A percentile compares a stretch with the other conserved stretches of the same genome.
phyloP scores from a whole-genome alignment of 768 basidiomycete species.

The Suillus bovinus region DNA sequence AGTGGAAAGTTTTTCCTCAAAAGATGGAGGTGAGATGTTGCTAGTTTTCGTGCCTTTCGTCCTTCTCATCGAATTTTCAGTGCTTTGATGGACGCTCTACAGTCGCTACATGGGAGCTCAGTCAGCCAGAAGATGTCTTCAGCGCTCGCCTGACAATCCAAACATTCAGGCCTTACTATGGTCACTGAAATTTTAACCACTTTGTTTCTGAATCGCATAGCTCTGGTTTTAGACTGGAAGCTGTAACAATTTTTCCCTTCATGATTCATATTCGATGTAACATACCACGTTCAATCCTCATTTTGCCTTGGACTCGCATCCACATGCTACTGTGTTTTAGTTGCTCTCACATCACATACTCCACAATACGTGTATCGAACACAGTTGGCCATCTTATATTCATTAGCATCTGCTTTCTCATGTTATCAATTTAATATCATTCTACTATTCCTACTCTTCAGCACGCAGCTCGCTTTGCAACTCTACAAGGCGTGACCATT shows the following conservation, averaged over 20 bases:
- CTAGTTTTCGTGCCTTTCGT: not conserved
- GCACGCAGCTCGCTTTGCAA: slow-evolving; percentile 41
- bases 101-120: slow-evolving; percentile 70
- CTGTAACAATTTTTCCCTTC: slow-evolving; percentile 8
- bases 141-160: slow-evolving; percentile 61
- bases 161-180: slow-evolving; percentile 54
- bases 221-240: slow-evolving; percentile 57
- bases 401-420: not conserved
- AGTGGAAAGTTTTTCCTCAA: slow-evolving; percentile 66
- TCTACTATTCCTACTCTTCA: slow-evolving; percentile 14
- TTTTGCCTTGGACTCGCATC: not conserved
- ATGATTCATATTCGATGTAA: slow-evolving; percentile 1
- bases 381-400: slow-evolving; percentile 5
- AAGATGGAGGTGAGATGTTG: slow-evolving; percentile 65
- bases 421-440: not conserved
- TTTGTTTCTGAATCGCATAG: slow-evolving; percentile 72
- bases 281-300: not conserved
- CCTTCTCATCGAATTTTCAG: slow-evolving; percentile 35
- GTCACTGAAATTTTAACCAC: slow-evolving; percentile 81
- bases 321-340: not conserved
- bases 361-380: not conserved
- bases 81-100: slow-evolving; percentile 62
- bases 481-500: slow-evolving; percentile 70
- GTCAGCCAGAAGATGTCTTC: slow-evolving; percentile 54
- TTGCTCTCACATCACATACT: slow-evolving; percentile 6